These are phyloP conservation scores for Alternaria brassicicola DNA, from an alignment of 2,329 filamentous ascomycete genomes.

Conservation along the genomic window DNA sequence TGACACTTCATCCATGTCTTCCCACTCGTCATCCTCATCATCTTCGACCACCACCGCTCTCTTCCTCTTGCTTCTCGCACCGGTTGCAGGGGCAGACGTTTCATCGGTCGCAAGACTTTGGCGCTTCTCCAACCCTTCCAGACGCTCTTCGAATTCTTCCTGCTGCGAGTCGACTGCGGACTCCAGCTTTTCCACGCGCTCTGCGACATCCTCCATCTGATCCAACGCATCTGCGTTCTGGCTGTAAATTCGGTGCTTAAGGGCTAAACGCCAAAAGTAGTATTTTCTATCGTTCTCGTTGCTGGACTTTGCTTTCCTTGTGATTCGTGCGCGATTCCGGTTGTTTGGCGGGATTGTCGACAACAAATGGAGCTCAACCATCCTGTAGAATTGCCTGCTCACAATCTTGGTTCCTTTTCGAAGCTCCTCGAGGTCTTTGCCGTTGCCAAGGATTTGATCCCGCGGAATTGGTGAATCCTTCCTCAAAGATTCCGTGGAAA, in stretches of 20 bases:
- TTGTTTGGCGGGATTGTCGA: slow-evolving; percentile 59
- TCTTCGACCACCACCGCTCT: slow-evolving; percentile 45
- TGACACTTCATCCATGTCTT: slow-evolving; percentile 40
- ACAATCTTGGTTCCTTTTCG: slow-evolving; percentile 72
- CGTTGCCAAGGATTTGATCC: slow-evolving; percentile 63
- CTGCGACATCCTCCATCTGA: slow-evolving; percentile 67
- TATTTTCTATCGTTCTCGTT: slow-evolving; percentile 67
- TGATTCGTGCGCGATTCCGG: slow-evolving; percentile 56
- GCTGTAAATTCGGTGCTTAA: slow-evolving; percentile 77
- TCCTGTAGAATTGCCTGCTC: slow-evolving; percentile 74
- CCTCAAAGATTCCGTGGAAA: slow-evolving; percentile 59
- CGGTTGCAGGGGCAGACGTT: slow-evolving; percentile 14
- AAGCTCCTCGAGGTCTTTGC: slow-evolving; percentile 61
- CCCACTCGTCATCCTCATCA: slow-evolving; percentile 49
- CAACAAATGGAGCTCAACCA: slow-evolving; percentile 77
- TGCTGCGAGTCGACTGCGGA: slow-evolving; percentile 71
- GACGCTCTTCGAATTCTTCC: slow-evolving; percentile 72
- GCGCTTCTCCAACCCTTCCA: slow-evolving; percentile 56
- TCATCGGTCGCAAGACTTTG: slow-evolving; percentile 30
- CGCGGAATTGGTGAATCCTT: slow-evolving; percentile 57
- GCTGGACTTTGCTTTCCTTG: slow-evolving; percentile 54
- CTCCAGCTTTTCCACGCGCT: slow-evolving; percentile 75
- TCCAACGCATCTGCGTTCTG: slow-evolving; percentile 75
- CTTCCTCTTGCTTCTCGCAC: slow-evolving; percentile 35
- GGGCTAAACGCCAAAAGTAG: slow-evolving; percentile 73